Evolutionary conservation across 164 flowering plant genomes (phyloP), one percentile per base, ranked within the genome.

Genomic region (Tetrastigma voinierianum): DNA sequence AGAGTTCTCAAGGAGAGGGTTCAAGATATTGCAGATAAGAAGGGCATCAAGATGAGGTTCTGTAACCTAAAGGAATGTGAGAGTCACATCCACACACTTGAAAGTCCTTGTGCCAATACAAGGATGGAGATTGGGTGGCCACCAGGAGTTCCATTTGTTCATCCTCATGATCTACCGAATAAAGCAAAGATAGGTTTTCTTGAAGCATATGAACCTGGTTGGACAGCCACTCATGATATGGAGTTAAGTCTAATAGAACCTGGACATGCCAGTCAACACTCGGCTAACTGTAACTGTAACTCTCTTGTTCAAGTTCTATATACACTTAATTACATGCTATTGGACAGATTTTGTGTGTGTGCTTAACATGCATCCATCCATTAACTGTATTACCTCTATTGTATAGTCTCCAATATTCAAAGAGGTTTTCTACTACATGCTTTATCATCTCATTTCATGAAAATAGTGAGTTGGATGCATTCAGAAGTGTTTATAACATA

Each of bases 131-230:
- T 54, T 54, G 57, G 57, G 2, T 54, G 57, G 57, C 98, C 98
- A 56, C n/a, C n/a, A n/a, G n/a, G n/a, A 57, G 97, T 94, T 51
- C 98, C 97, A 12, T 94, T 94, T 87, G 98, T 94, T 79, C 98
- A 94, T 81, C 98, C 98, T 57, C 98, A 94, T 72, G 98, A 94
- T 80, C 85, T 94, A 32, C 97, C 98, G 1, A 95, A 91, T 55
- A 95, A 95, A 76, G 95, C 98, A 59, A 95, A 95, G 77, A 84
- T 89, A n/a, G n/a, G 90, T 57, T 95, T 95, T 79, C 97, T 95
- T 56, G 97, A 95, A 78, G 96, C 98, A 17, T 95, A 87, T 82
- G 98, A 91, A 74, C 97, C 97, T 69, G 97, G 98, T 69, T 91
- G 98, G 98, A 77, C 93, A 23, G 83, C 85, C 17, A 80, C 93